phyloP scores from a whole-genome alignment of 257 asterid genomes.

The Linderniella brevidens region DNA sequence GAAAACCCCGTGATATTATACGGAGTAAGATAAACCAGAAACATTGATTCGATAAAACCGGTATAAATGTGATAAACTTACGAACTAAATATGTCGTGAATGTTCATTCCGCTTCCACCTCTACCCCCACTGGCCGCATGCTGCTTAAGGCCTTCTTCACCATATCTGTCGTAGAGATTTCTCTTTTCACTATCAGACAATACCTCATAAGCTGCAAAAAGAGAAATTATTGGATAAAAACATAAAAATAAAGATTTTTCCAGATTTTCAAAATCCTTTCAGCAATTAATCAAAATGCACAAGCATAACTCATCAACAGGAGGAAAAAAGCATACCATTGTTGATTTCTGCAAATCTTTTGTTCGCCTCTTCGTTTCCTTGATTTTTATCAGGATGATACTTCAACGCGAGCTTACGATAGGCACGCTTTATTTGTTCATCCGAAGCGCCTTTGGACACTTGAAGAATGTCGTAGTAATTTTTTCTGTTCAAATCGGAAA shows the following conservation, averaged over 20 bases:
- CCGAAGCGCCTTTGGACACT: constrained; percentile 67
- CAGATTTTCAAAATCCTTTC: no score
- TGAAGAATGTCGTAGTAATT: constrained; percentile 75
- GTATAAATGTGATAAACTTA: constrained; percentile 19
- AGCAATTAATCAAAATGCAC: not conserved
- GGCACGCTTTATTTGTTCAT: constrained; percentile 86
- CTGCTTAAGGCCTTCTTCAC: constrained; percentile 89
- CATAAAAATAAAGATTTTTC: no score
- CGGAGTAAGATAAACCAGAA: not conserved
- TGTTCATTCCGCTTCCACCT: constrained; percentile 65
- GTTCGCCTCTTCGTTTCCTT: constrained; percentile 83
- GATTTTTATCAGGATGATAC: constrained; percentile 90
- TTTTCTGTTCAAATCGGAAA: constrained; percentile 60
- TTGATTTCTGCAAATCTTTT: constrained; percentile 87
- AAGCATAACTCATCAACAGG: not conserved
- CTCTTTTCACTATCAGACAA: constrained; percentile 70
- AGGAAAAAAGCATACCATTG: constrained; percentile 47
- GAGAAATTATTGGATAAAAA: no score
- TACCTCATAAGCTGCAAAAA: constrained; percentile 43
- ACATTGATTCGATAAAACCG: not conserved
- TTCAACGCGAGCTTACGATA: constrained; percentile 85
- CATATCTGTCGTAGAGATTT: constrained; percentile 63
- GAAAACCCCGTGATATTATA: no score
- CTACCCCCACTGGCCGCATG: constrained; percentile 81
- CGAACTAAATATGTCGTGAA: constrained; percentile 79